Percentiles rank a stretch among this genome's conserved stretches.
phyloP scores from a whole-genome alignment of 2,329 filamentous ascomycete genomes.

The Microsporum audouinii region DNA sequence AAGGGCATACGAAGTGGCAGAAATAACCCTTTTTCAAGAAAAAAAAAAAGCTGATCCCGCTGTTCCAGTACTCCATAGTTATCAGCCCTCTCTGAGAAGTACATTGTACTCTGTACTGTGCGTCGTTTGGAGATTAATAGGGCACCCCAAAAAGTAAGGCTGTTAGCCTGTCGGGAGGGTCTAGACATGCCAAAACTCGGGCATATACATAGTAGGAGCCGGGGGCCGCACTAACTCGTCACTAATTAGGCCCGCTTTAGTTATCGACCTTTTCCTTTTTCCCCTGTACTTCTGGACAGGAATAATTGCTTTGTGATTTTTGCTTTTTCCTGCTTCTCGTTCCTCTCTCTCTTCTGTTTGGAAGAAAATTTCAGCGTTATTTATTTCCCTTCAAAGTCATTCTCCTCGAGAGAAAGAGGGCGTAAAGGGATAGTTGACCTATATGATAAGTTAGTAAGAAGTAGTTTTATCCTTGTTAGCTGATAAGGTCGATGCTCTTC shows the following conservation, averaged over 20 bases:
- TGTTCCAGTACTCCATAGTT: neutral
- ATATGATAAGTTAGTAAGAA: neutral
- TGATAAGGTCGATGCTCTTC: neutral
- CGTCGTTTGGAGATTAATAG: neutral
- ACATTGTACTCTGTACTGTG: neutral
- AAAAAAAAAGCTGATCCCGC: slow-evolving; percentile 1
- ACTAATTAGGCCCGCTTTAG: slow-evolving; percentile 1
- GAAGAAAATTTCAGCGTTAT: neutral
- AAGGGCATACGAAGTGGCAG: slow-evolving; percentile 4
- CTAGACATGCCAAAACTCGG: slow-evolving; percentile 5
- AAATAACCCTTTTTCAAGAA: slow-evolving; percentile 1
- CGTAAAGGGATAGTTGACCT: neutral
- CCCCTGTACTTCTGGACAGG: neutral
- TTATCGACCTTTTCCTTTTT: neutral
- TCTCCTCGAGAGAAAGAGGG: too few relatives aligned
- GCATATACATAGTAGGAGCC: neutral
- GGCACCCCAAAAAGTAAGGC: slow-evolving; percentile 6
- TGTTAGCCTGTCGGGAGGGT: neutral
- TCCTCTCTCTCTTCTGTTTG: neutral
- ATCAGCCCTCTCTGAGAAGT: neutral
- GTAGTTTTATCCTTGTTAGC: neutral
- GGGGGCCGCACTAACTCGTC: neutral
- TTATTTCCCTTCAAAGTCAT: neutral
- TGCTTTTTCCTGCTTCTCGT: neutral
- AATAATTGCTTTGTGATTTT: neutral